Evolutionary conservation across 768 basidiomycete species (phyloP), one percentile per base, ranked within the genome.

Genomic region (Lentinula boryana): DNA sequence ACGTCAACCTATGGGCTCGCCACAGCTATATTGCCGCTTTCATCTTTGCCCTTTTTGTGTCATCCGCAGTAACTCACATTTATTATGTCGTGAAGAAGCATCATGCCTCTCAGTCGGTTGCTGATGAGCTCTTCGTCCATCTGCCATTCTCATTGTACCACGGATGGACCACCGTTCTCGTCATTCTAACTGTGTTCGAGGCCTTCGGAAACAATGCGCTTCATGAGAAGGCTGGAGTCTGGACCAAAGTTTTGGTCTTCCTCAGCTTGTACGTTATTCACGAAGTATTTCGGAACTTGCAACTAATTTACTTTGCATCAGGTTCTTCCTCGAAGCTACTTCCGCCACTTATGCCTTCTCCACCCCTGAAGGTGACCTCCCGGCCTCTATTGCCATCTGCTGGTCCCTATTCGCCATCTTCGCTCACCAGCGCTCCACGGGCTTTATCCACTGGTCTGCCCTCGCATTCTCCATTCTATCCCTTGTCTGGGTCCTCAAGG

Each of bases 361-460:
- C 21, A 86, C 87, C 12, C 76, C 84, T 1, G 91, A 95, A 71
- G 96, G 96, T 60, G 97, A 98, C 70, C 81, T 98, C 27, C 92
- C 95, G 3, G 97, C 92, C 2, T 88, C 93, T 23, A 83, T 95
- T 65, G 94, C 91, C 63, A 93, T 98, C 69, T 85, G 87, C 44
- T 96, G 91, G 90, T 87, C 90, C n/a, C 80, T 99, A 33, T 95
- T 89, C 76, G 95, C 91, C 48, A 94, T 98, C 76, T 98, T 91
- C 68, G 85, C 81, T 31, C 84, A 91, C 69, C 86, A 95, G 73
- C 76, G 63, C 31, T 74, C 77, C 40, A 80, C 82, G 60, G 80
- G 76, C 54, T 95, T 98, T 76, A 86, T 98, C 65, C 94, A 95
- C 75, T 98, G 94, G 94, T 79, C 83, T 41, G 84, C 95, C 12